A percentile compares a stretch with the other conserved stretches of the same genome.
These are phyloP conservation scores for Misopates orontium DNA, from an alignment of 257 asterid species.

Conservation along the genomic window DNA sequence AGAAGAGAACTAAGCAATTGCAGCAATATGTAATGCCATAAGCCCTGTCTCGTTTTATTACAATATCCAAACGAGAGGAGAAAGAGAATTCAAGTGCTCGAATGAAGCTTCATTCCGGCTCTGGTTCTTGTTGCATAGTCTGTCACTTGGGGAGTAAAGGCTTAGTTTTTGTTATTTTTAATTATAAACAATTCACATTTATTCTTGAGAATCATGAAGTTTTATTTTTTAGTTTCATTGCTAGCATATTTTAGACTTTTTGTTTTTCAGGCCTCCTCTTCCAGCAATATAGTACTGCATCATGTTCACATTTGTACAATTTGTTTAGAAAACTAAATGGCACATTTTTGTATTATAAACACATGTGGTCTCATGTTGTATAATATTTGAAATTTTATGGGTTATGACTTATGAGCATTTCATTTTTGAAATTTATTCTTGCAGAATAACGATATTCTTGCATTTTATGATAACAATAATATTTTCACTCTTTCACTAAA, in stretches of 20 bases:
- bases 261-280: not conserved
- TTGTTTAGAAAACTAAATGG: slow-evolving; percentile 23
- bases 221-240: slow-evolving; percentile 18
- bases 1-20: slow-evolving; percentile 74
- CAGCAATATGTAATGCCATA: slow-evolving; percentile 63
- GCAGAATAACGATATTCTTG: too few species aligned
- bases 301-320: slow-evolving; percentile 28
- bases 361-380: too few species aligned
- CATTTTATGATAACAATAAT: too few species aligned
- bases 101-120: too few species aligned
- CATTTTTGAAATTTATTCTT: too few species aligned
- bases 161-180: not conserved
- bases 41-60: not conserved
- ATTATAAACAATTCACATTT: slow-evolving; percentile 34
- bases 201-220: slow-evolving; percentile 27
- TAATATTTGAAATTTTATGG: too few species aligned
- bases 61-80: too few species aligned
- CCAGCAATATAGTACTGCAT: not conserved
- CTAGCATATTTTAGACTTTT: not conserved
- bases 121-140: too few species aligned
- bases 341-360: not conserved
- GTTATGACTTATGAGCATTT: too few species aligned
- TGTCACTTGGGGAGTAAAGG: too few species aligned
- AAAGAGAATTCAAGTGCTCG: too few species aligned
- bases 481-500: too few species aligned